Base-by-base conservation (phyloP, 805 yeast genomes). In the Barnettozyma californica region DNA sequence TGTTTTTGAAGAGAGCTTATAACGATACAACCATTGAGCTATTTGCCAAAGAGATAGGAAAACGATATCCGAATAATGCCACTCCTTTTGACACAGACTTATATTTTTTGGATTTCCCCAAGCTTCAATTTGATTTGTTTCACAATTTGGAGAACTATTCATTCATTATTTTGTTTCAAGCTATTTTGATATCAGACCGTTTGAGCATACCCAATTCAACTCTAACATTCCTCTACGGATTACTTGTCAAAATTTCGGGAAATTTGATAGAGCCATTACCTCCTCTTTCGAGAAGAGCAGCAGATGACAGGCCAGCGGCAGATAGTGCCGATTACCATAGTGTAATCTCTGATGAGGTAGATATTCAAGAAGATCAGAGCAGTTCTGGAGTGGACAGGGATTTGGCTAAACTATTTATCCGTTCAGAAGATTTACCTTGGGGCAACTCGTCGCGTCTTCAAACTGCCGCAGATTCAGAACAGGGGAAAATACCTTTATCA, bases 141-240 rank as follows among this genome's bases (percentile, higher is more conserved):
- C 35, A 45, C 18, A 39, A 36, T 7, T 13, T 36, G 29, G 49
- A 48, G n/a, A 46, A 45, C 20, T 48, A 51, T 25, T 26, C 50
- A 3, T 25, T 50, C 10, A 11, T 51, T 10, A 25, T 51, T 40
- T 4, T 57, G 14, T 55, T 49, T 41, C 59, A 55, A 25, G 21
- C 43, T 9, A 43, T 57, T 9, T 41, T 51, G 35, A 20, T 51
- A 6, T 44, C 59, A 10, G 59, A 56, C 34, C 16, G 20, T 3
- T 26, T 41, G 3, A 35, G 38, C 1, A 44, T 46, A 10, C 49
- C 48, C 14, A 47, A 50, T 25, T 50, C 58, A 10, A 45, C 44
- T 19, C 31, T 50, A 14, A 51, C 51, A 7, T 50, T 47, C 19
- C 23, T 54, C 4, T 53, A 54, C 19, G 54, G 50, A 3, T 25